These are phyloP conservation scores for Pinus taeda DNA, from an alignment of 75 land plant species.

Conservation along the genomic window DNA sequence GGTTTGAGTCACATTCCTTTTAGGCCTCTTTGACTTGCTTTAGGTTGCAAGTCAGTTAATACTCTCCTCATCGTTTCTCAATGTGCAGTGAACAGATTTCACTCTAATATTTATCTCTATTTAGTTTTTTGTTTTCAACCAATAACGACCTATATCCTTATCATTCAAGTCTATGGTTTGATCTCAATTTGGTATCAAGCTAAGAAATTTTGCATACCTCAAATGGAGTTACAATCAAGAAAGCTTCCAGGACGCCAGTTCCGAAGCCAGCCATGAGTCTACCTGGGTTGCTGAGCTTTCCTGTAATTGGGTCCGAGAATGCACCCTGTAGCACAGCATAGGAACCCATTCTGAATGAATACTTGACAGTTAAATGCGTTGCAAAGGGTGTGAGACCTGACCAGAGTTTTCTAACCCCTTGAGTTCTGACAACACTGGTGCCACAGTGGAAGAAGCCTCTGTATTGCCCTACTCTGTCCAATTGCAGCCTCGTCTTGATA, in stretches of 20 bases:
- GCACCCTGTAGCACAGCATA: slow-evolving; percentile 75
- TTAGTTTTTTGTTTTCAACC: no score
- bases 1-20: no score
- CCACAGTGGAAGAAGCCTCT: slow-evolving; percentile 88
- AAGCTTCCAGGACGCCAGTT: slow-evolving; percentile 92
- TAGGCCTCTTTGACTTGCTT: no score
- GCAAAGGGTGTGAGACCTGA: slow-evolving; percentile 98
- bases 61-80: no score
- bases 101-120: no score
- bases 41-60: no score
- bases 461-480: slow-evolving; percentile 67
- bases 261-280: slow-evolving; percentile 77
- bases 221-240: slow-evolving; percentile 91
- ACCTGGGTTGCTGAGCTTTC: slow-evolving; percentile 49
- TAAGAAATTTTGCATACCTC: slow-evolving; percentile 44
- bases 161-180: no score
- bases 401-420: slow-evolving; percentile 95
- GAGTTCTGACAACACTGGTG: slow-evolving; percentile 39
- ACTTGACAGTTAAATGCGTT: slow-evolving; percentile 90
- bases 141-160: no score
- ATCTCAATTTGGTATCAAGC: no score
- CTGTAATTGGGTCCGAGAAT: slow-evolving; percentile 66
- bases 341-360: slow-evolving; percentile 94
- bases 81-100: no score
- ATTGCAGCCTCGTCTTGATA: slow-evolving; percentile 92